A percentile compares a stretch with the other conserved stretches of the same genome.
Conservation (phyloP, 345 rosid genomes). For the Gossypium sturtianum region DNA sequence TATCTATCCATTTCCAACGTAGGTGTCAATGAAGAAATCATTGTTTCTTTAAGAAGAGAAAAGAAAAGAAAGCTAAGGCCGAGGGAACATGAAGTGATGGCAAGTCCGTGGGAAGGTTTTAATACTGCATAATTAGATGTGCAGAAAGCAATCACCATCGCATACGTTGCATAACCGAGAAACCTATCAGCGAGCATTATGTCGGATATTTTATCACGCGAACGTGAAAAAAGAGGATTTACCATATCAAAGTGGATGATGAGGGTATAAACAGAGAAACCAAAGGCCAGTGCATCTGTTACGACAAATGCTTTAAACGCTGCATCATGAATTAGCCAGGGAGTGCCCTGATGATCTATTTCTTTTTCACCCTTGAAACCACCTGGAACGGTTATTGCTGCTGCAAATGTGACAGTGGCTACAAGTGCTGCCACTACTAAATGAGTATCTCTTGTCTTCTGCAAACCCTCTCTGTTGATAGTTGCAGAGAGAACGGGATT, state of each 20-base stretch:
- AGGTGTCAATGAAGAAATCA: too few relatives aligned
- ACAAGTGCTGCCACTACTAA: too few relatives aligned
- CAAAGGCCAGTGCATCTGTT: background rate
- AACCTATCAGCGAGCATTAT: background rate
- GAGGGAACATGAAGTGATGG: too few relatives aligned
- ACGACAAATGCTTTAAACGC: background rate
- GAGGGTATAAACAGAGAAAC: background rate
- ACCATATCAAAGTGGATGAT: background rate
- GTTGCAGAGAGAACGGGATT: too few relatives aligned
- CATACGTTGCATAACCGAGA: background rate
- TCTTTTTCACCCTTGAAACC: background rate
- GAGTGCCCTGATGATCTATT: background rate
- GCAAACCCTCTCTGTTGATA: too few relatives aligned
- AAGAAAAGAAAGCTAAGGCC: too few relatives aligned
- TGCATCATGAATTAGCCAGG: background rate
- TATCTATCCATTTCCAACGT: too few relatives aligned
- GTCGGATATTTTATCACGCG: fast-evolving
- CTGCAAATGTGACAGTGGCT: too few relatives aligned
- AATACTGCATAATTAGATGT: background rate
- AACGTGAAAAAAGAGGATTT: background rate
- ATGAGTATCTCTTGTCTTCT: too few relatives aligned
- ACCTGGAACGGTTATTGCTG: too few relatives aligned
- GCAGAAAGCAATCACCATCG: background rate
- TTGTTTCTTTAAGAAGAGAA: too few relatives aligned
- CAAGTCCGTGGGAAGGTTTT: background rate